Evolutionary conservation across 257 asterid species (phyloP).

Genomic region (Schizonepeta tenuifolia): DNA sequence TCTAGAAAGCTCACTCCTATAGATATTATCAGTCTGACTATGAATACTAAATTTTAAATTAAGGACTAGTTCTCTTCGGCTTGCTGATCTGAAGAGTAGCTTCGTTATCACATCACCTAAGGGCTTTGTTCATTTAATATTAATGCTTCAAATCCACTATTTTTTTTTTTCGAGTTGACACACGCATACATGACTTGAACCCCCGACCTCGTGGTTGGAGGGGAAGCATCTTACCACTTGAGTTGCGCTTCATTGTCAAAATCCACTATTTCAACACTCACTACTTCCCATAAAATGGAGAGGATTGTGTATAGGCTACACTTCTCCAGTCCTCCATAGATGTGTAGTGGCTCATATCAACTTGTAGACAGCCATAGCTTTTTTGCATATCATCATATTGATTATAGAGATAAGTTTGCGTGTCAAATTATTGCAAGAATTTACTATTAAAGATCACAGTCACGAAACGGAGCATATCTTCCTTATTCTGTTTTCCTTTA

Average conservation of each 20-base stretch:
- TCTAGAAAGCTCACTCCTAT: neutral
- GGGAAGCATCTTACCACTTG: too few species aligned
- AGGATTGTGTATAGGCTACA: neutral
- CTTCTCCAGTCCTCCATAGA: neutral
- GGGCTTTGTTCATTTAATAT: neutral
- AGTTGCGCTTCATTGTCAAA: too few species aligned
- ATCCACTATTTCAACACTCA: neutral
- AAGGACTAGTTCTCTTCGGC: neutral
- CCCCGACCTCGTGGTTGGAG: too few species aligned
- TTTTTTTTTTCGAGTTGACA: too few species aligned
- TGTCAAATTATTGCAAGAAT: neutral
- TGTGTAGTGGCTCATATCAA: neutral
- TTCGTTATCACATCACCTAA: neutral
- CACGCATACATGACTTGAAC: too few species aligned
- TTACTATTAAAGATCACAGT: neutral
- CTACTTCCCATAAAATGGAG: neutral
- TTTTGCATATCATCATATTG: too few species aligned
- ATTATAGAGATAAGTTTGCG: constrained; percentile 2
- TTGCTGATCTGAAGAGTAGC: neutral
- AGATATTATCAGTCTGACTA: neutral
- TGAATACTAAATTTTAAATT: neutral
- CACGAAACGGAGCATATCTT: neutral
- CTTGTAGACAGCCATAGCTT: neutral
- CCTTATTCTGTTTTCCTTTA: constrained; percentile 7
- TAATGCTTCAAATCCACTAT: neutral